Evolutionary conservation across 768 basidiomycete genomes (phyloP), one percentile per base, ranked within the genome.

Genomic region (Trametes coccinea): DNA sequence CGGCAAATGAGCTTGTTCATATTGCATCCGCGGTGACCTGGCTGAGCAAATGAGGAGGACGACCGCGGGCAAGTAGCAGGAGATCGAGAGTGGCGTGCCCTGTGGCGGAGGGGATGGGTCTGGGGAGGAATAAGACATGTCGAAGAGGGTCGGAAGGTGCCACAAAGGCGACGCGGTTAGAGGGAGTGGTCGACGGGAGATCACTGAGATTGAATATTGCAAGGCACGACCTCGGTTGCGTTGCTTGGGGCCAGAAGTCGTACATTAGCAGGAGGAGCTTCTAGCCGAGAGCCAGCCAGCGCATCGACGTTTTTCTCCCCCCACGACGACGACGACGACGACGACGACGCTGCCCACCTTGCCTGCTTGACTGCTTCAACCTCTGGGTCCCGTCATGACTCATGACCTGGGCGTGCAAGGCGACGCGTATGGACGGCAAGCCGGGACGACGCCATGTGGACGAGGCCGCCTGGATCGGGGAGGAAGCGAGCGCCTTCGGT

Each of bases 161-260:
- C 46, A 48, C 34, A 39, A 56, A 56, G 17, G 9, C 31, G 49
- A 16, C 34, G 39, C 40, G 47, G 39, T 30, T 6, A 41, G 46
- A 49, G 27, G 40, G 40, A 34, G 34, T 17, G 30, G 29, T 31
- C 14, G 22, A 30, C 17, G 33, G 40, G 37, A 44, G 52, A 60
- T 60, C 59, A 53, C 46, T 43, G 44, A 31, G 56, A 37, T 27
- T 46, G 31, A 53, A 47, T 53, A 31, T 37, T 41, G 47, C 46
- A 40, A 48, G 53, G 59, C 52, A 53, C 52, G 44, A 29, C 37
- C 16, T 60, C 59, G 59, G 37, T 49, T 60, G 59, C 22, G 52
- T 31, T 17, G 34, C 43, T 33, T 39, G 13, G 56, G 17, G 13
- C 51, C 27, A 60, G 51, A 47, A 53, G 13, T 4, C 22, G 59